Conservation (phyloP, 257 asterid species). For the Scutellaria barbata region DNA sequence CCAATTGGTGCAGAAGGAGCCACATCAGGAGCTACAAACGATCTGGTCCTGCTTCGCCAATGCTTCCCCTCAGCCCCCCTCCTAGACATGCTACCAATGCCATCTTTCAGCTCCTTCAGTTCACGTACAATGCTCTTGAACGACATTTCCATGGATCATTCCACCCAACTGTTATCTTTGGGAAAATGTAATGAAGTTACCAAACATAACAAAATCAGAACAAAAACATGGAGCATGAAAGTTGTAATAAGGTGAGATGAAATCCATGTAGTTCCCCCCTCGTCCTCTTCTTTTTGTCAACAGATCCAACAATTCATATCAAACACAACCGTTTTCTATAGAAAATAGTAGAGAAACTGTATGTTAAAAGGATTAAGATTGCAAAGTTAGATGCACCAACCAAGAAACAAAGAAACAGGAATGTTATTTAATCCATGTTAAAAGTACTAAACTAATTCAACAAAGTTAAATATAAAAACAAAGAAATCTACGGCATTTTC, state of each 20-base stretch:
- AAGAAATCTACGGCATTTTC: not conserved
- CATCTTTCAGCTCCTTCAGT: constrained; percentile 78
- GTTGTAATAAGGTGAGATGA: not conserved
- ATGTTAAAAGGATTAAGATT: not conserved
- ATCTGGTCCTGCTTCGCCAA: constrained; percentile 68
- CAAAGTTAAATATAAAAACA: not conserved
- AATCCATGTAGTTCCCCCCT: not conserved
- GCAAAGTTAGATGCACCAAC: constrained; percentile 31
- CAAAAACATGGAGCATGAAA: not conserved
- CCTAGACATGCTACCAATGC: constrained; percentile 75
- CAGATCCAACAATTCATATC: constrained; percentile 27
- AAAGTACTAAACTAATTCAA: constrained; percentile 10
- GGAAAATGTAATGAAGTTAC: constrained; percentile 18
- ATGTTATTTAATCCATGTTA: constrained; percentile 3
- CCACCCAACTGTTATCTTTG: constrained; percentile 37
- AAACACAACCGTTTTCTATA: constrained; percentile 2
- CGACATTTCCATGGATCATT: constrained; percentile 56
- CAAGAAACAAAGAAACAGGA: not conserved
- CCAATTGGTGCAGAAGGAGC: constrained; percentile 56
- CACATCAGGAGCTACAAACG: constrained; percentile 76
- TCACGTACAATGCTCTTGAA: constrained; percentile 84
- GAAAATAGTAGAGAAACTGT: constrained; percentile 4
- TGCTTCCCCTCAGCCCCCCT: constrained; percentile 65
- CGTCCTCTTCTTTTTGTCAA: constrained; percentile 23
- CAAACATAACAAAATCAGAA: constrained; percentile 14